Conservation (phyloP, 2,329 filamentous ascomycete species). For the Penicillium italicum region DNA sequence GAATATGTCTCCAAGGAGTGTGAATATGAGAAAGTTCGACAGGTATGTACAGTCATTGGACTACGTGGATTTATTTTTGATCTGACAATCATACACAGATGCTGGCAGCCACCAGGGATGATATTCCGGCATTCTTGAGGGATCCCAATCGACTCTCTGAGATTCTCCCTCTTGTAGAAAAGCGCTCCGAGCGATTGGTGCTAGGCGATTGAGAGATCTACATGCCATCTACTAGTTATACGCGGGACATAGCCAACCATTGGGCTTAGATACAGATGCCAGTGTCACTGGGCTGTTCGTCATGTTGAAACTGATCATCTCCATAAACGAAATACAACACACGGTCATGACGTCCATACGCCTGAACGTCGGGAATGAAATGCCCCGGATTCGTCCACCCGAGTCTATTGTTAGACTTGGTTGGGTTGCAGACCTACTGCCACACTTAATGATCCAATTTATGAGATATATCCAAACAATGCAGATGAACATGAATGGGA, state of each 20-base stretch:
- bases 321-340: neutral
- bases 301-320: neutral
- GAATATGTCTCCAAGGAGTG: constrained; percentile 91
- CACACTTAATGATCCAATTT: neutral
- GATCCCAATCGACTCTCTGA: constrained; percentile 74
- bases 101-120: constrained; percentile 61
- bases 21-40: constrained; percentile 69
- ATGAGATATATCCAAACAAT: neutral
- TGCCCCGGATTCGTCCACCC: neutral
- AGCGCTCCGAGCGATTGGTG: constrained; percentile 57
- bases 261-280: neutral
- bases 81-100: constrained; percentile 31
- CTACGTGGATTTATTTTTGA: neutral
- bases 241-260: neutral
- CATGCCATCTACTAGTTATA: neutral
- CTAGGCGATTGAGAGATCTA: constrained; percentile 19
- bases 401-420: neutral
- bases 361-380: neutral
- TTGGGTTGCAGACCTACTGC: neutral
- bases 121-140: constrained; percentile 70
- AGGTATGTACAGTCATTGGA: constrained; percentile 49
- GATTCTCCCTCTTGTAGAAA: constrained; percentile 67
- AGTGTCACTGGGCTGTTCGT: neutral
- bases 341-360: neutral
- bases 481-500: neutral